Base-by-base conservation (phyloP, 805 yeast genomes). In the Candida broadrunensis region DNA sequence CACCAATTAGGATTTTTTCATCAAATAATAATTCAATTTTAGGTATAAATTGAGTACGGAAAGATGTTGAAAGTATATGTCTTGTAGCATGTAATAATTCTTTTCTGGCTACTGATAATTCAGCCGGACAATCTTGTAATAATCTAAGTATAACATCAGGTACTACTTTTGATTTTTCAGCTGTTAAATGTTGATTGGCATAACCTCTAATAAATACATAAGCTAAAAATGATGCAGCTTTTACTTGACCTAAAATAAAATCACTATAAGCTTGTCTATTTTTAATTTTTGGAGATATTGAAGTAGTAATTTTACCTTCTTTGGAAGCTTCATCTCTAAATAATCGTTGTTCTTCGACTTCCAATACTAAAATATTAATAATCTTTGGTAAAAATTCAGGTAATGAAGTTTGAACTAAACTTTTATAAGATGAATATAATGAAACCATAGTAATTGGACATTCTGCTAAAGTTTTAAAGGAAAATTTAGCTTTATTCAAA, bases 391-490 rank as follows among this genome's bases (percentile, higher is more conserved):
- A 76, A 48, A 91, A 87, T 15, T 65, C 69, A 2, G 90, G 87
- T 24, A 93, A 70, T 3, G 91, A 80, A 0, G 85, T 67, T 35
- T 78, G 77, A 1, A 85, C 86, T 38, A 88, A 64, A 26, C 79
- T 80, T 56, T 89, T 88, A 65, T 90, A 89, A 0, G 96, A 81
- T 1, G 96, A 86, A 53, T 88, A 88, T 38, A 95, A 70, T 6
- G 96, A 81, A 3, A 93, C 99, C 83, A 93, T 85, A 3, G 96
- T 89, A 30, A 93, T 91, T 8, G 99, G 99, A 58, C 98, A 90
- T 60, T 93, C 99, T 0, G 96, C 87, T 44, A 93, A 74, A 12
- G 91, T 88, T 58, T 89, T 90, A 73, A 93, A 91, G 1, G 97
- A 89, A 48, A 61, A 73, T 76, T 87, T 77, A 4, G 96, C 84